A percentile compares a stretch with the other conserved stretches of the same genome.
Evolutionary conservation across 1,139 yeast species (phyloP).

Genomic region (Nakaseomyces nivariensis): DNA sequence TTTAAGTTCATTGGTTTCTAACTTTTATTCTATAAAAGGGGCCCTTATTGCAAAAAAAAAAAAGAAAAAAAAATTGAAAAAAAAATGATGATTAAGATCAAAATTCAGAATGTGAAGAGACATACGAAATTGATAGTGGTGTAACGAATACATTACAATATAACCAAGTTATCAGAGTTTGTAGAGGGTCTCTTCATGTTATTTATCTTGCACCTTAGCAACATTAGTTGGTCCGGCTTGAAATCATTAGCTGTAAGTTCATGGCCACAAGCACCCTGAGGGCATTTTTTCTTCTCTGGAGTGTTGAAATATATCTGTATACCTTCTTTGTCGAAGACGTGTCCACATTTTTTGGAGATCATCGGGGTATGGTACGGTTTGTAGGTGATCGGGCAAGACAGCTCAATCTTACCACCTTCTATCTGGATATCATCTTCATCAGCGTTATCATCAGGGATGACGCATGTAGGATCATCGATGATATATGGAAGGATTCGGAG

Average conservation of each 20-base stretch:
- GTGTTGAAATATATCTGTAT: conserved; percentile 27
- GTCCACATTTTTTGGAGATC: conserved; percentile 45
- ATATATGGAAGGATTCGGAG: conserved; percentile 19
- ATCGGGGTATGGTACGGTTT: conserved; percentile 44
- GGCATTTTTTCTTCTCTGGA: conserved; percentile 18
- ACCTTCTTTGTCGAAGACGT: conserved; percentile 46
- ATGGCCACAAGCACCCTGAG: conserved; percentile 27
- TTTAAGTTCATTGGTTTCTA: too few species aligned
- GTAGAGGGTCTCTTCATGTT: neutral
- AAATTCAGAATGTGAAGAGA: neutral
- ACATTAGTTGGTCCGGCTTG: conserved; percentile 23
- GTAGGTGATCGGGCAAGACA: conserved; percentile 57
- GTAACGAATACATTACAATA: neutral
- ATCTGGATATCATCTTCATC: conserved; percentile 51
- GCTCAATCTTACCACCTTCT: conserved; percentile 56
- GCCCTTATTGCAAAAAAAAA: too few species aligned
- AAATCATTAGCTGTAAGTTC: conserved; percentile 18
- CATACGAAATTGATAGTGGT: neutral
- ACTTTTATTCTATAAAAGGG: too few species aligned
- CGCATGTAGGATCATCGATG: conserved; percentile 22
- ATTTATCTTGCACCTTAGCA: conserved; percentile 18
- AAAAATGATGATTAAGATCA: neutral
- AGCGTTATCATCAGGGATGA: conserved; percentile 15
- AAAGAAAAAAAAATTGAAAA: too few species aligned
- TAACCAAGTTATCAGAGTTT: neutral